A percentile compares a stretch with the other conserved stretches of the same genome.
Evolutionary conservation across 108 stramenopile species (phyloP).

Genomic region (Cyclostephanos tholiformis): DNA sequence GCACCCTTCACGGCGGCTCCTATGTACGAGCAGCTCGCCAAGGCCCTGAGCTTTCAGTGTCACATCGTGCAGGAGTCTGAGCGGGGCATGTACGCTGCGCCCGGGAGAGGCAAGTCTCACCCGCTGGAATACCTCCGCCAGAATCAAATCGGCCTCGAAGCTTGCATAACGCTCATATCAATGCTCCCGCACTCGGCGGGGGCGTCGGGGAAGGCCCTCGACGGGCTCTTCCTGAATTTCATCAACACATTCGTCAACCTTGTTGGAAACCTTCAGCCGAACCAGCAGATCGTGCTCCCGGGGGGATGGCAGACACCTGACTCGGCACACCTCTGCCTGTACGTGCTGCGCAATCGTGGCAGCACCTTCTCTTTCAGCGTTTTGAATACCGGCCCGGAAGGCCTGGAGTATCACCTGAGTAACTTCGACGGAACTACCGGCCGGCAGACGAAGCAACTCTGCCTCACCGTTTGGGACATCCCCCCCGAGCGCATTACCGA

Average conservation of each 20-base stretch:
- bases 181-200: constrained; percentile 85
- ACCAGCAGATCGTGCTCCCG: constrained; percentile 83
- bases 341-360: constrained; percentile 79
- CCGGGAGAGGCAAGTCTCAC: constrained; percentile 23
- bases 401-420: constrained; percentile 85
- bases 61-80: constrained; percentile 79
- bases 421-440: constrained; percentile 84
- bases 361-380: constrained; percentile 84
- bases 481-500: constrained; percentile 73
- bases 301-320: constrained; percentile 92
- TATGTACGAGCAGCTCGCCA: constrained; percentile 83
- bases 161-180: constrained; percentile 82
- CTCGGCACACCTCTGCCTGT: constrained; percentile 73
- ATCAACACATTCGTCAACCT: constrained; percentile 87
- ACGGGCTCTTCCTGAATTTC: constrained; percentile 84
- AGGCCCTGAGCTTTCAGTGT: constrained; percentile 80
- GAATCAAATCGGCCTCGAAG: constrained; percentile 84
- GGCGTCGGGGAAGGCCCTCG: constrained; percentile 73
- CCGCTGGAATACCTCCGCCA: constrained; percentile 62
- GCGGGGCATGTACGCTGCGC: constrained; percentile 46
- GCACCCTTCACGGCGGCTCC: constrained; percentile 51
- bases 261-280: constrained; percentile 71
- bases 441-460: constrained; percentile 80
- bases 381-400: constrained; percentile 83
- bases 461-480: constrained; percentile 87